Conservation (phyloP, 2,329 filamentous ascomycete genomes). For the Bertia moriformis region DNA sequence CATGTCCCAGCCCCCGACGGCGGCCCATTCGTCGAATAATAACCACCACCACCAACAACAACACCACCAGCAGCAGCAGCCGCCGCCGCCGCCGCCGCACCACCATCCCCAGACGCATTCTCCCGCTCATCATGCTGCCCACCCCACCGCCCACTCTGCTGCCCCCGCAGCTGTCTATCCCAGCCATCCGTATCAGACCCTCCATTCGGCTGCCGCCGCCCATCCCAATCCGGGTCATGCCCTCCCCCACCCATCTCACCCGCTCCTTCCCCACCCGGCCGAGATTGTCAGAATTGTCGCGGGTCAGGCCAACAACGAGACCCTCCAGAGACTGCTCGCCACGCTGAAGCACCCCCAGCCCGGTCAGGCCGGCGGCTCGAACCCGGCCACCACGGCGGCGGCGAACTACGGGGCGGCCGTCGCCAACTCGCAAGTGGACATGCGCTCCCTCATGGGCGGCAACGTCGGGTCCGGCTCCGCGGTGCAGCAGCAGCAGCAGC, state of each 20-base stretch:
- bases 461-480: background rate
- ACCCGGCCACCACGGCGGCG: too few species aligned
- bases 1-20: too few species aligned
- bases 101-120: conserved; percentile 10
- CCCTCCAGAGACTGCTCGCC: background rate
- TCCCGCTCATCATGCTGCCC: conserved; percentile 1
- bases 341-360: background rate
- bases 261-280: background rate
- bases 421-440: background rate
- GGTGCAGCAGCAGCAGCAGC: too few species aligned
- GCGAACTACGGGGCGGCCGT: background rate
- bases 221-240: background rate
- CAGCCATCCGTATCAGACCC: background rate
- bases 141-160: background rate
- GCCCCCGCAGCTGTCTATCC: background rate
- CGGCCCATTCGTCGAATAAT: too few species aligned
- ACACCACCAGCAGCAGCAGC: too few species aligned
- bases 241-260: background rate
- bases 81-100: conserved; percentile 9
- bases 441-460: too few species aligned
- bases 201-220: too few species aligned
- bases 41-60: too few species aligned
- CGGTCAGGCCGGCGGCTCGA: too few species aligned
- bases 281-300: background rate
- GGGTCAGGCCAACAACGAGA: background rate